phyloP scores from a whole-genome alignment of 1,284 basidiomycete species.

The Fomitiporia mediterranea region DNA sequence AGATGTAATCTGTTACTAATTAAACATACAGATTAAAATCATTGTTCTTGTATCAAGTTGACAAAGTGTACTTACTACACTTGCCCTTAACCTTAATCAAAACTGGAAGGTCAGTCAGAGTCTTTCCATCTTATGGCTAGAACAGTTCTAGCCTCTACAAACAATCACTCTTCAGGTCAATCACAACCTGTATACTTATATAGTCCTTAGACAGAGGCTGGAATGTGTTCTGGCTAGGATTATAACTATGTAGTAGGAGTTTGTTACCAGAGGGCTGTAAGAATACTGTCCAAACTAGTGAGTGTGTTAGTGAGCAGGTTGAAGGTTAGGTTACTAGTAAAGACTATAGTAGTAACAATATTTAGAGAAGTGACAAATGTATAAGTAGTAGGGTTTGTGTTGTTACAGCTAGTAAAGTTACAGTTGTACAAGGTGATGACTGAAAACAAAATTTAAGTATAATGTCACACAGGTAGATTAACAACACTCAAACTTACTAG shows the following conservation, averaged over 20 bases:
- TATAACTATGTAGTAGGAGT: constrained; percentile 93
- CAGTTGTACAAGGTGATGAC: constrained; percentile 99
- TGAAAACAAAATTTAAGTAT: constrained; percentile 27
- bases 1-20: constrained; percentile 80
- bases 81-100: constrained; percentile 99
- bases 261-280: constrained; percentile 85
- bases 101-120: constrained; percentile 84
- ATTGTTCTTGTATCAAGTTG: constrained; percentile 7
- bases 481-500: constrained; percentile 56
- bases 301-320: constrained; percentile 95
- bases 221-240: constrained; percentile 96
- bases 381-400: constrained; percentile 98
- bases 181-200: constrained; percentile 78
- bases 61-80: constrained; percentile 77
- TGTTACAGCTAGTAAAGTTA: constrained; percentile 99
- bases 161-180: constrained; percentile 88
- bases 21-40: no score
- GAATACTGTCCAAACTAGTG: constrained; percentile 91
- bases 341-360: constrained; percentile 95
- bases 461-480: constrained; percentile 15
- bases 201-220: constrained; percentile 90
- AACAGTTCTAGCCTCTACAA: constrained; percentile 94
- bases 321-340: constrained; percentile 92
- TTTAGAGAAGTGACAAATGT: constrained; percentile 99
- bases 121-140: constrained; percentile 90